Base-by-base conservation (phyloP, 164 flowering plant species). In the Annona cherimola region DNA sequence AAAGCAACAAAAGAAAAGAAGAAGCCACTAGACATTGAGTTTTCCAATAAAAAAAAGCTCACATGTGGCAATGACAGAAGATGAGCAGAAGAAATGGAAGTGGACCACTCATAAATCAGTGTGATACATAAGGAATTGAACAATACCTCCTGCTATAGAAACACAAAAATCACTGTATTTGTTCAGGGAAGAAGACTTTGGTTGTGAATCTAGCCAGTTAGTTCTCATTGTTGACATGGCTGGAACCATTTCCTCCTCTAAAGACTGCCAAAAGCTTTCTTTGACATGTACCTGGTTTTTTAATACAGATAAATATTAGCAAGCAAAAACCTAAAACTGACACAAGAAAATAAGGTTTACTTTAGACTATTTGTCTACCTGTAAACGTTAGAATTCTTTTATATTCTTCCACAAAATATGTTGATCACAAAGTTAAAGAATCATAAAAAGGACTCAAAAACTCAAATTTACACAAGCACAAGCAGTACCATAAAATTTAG, bases 81-180 rank as follows among this genome's bases (percentile, higher is more conserved):
- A 26, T 26, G 35, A 26, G 35, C 35, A 26, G 35, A 26, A 26
- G 35, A 26, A 26, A 26, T 26, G 35, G 35, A 26, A 26, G 35
- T 26, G 35, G 35, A 26, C 35, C 35, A 26, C 35, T 26, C 35
- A 0, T 26, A 26, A 26, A 26, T 26, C 35, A 26, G 35, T 26
- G 35, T 26, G 35, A 26, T 26, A 26, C 35, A 26, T 26, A 26
- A 26, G 0, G 35, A 40, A 4, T 6, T 42, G 42, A 66, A 63
- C 39, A 87, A 76, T 89, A 96, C 99, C 99, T 90, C 99, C 99
- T 20, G 90, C 89, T 62, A 96, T 90, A 81, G 96, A 93, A 76
- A 96, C 61, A 74, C 82, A 88, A 69, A 89, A 85, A 71, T 88
- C 90, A 70, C 83, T 86, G 54, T 73, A 68, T 61, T 86, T 90